Base-by-base conservation (phyloP, 805 yeast genomes). In the Candida quercuum region DNA sequence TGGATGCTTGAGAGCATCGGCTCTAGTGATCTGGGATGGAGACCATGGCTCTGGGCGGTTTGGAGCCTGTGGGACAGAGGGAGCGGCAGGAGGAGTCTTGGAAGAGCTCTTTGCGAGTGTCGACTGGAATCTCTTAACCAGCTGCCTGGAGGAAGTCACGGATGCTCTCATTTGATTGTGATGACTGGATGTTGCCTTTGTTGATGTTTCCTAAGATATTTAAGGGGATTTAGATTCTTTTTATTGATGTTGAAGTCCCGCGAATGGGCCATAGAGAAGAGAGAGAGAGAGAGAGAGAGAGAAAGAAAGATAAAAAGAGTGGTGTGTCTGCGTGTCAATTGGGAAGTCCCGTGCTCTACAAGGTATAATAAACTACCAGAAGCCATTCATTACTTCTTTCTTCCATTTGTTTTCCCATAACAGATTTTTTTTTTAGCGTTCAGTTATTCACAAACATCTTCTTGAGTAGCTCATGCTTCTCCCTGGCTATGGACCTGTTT, bases 11-110 rank as follows among this genome's bases (percentile, higher is more conserved):
- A 50, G 19, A 9, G 41, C 52, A 2, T 35, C 35, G 4, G 33
- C 10, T 24, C 50, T 46, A 1, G 41, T 5, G 16, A 40, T 45
- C 63, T 86, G 95, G 6, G 79, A 69, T 8, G 65, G 61, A 1
- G 94, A 76, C 95, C 95, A 86, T 11, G 84, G 69, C 12, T 60
- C 67, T 7, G 63, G 64, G 46, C 88, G 69, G 62, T 86, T 86
- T 33, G 95, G 94, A 1, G 95, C 86, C 64, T 84, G 95, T 47
- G 70, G 56, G 6, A 46, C 33, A 13, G 39, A 29, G 2, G 37
- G 35, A 8, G 43, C n/a, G 13, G 35, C 36, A 4, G 39, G 22
- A 6, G 35, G 13, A 35, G 20, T 19, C 24, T 17, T 15, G 36
- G 25, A 24, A 24, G n/a, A n/a, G n/a, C 6, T 6, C 2, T 28